These are phyloP conservation scores for Neonectria punicea DNA, from an alignment of 2,329 filamentous ascomycete species.

Conservation along the genomic window DNA sequence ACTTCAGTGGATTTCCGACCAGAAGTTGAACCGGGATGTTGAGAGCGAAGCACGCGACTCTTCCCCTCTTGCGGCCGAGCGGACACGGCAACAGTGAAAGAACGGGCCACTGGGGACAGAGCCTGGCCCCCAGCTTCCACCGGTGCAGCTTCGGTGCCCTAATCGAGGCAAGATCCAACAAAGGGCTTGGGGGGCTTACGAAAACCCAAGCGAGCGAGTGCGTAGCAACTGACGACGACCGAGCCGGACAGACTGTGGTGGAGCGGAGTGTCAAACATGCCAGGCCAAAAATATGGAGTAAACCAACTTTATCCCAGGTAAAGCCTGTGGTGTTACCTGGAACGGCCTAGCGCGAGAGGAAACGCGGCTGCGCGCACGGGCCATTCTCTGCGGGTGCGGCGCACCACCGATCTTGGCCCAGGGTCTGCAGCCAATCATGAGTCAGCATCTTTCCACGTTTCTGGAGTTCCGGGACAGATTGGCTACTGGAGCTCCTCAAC, in stretches of 20 bases:
- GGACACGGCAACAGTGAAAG: conserved; percentile 9
- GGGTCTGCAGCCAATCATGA: conserved; percentile 19
- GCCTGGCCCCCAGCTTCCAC: conserved; percentile 17
- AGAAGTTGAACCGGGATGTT: conserved; percentile 1
- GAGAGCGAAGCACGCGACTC: conserved; percentile 33
- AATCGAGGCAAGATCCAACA: conserved; percentile 13
- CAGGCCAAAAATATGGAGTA: neutral
- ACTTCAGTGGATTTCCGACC: neutral
- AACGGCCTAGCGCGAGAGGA: conserved; percentile 16
- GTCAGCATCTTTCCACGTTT: conserved; percentile 30
- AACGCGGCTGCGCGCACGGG: conserved; percentile 22
- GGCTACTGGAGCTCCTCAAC: conserved; percentile 29
- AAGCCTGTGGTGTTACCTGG: conserved; percentile 24
- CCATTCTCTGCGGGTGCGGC: neutral
- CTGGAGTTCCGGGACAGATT: conserved; percentile 33
- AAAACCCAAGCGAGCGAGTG: neutral
- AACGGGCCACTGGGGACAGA: conserved; percentile 26
- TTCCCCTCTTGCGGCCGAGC: conserved; percentile 25
- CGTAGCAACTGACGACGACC: neutral
- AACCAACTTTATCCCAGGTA: conserved; percentile 39
- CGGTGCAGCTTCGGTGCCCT: conserved; percentile 20
- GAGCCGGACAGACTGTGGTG: neutral
- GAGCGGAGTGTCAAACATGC: neutral
- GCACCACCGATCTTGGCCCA: conserved; percentile 5
- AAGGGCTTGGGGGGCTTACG: neutral